Evolutionary conservation across 2,329 filamentous ascomycete species (phyloP).

Genomic region (Diplodia scrobiculata): DNA sequence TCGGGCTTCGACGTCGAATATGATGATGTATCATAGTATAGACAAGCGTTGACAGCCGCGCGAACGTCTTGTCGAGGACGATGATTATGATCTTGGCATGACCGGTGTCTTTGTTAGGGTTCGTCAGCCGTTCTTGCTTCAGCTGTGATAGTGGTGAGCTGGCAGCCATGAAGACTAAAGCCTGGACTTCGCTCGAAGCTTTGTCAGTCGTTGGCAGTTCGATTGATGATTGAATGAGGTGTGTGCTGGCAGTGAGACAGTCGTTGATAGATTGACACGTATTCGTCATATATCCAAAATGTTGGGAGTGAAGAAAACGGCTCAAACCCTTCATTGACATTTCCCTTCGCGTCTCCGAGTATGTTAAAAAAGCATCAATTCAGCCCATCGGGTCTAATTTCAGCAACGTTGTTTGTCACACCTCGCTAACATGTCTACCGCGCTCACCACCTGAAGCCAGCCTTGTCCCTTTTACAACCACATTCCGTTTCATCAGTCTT

Average conservation of each 20-base stretch:
- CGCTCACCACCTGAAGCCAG: not conserved
- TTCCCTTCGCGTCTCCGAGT: too few relatives aligned
- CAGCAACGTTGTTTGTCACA: too few relatives aligned
- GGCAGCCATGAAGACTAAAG: not conserved
- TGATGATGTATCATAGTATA: conserved; percentile 26
- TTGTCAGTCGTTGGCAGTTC: not conserved
- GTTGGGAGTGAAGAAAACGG: not conserved
- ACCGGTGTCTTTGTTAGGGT: not conserved
- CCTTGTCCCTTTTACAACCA: not conserved
- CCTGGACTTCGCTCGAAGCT: not conserved
- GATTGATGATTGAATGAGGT: too few relatives aligned
- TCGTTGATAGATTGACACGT: too few relatives aligned
- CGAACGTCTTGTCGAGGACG: conserved; percentile 23
- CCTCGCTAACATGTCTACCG: not conserved
- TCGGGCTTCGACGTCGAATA: conserved; percentile 7
- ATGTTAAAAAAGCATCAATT: too few relatives aligned
- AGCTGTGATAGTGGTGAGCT: not conserved
- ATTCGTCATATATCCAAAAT: too few relatives aligned
- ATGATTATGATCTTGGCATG: conserved; percentile 26
- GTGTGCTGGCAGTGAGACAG: too few relatives aligned
- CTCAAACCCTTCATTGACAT: not conserved
- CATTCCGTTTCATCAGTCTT: not conserved
- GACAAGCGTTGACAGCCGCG: conserved; percentile 20
- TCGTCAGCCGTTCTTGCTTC: not conserved
- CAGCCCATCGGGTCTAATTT: not conserved